Conservation (phyloP, 225 moss, liverwort and hornwort species). For the Polytrichum formosum region DNA sequence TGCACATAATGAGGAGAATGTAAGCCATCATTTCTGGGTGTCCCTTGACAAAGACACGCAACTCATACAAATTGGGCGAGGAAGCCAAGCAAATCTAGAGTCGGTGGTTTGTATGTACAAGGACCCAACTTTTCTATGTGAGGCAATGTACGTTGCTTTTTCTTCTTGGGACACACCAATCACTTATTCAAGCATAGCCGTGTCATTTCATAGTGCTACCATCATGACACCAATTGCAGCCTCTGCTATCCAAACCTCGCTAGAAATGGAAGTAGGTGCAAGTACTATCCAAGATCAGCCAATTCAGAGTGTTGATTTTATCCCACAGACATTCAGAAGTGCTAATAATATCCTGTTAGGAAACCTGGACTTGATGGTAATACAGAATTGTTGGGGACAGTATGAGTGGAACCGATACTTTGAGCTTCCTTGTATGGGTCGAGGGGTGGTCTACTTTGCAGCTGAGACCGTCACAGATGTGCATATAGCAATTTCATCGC, state of each 20-base stretch:
- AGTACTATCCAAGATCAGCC: no score
- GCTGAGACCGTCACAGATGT: constrained; percentile 2
- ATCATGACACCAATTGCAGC: no score
- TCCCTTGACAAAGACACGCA: not conserved
- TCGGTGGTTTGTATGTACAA: no score
- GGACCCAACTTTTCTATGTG: not conserved
- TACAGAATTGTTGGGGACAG: not conserved
- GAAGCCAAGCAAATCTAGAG: not conserved
- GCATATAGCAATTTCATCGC: not conserved
- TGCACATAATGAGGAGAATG: not conserved
- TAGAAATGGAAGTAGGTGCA: no score
- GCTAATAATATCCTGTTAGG: no score
- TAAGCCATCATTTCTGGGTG: not conserved
- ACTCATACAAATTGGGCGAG: not conserved
- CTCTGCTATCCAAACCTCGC: no score
- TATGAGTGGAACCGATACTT: not conserved
- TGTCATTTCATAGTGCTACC: no score
- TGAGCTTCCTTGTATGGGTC: constrained; percentile 3
- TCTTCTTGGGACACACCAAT: not conserved
- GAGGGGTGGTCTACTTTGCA: not conserved
- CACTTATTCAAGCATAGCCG: not conserved
- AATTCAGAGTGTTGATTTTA: no score
- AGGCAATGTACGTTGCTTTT: not conserved
- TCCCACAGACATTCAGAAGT: no score
- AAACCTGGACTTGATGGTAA: no score